Evolutionary conservation across 352 stramenopile genomes (phyloP).

Genomic region (Globisporangium canariense): DNA sequence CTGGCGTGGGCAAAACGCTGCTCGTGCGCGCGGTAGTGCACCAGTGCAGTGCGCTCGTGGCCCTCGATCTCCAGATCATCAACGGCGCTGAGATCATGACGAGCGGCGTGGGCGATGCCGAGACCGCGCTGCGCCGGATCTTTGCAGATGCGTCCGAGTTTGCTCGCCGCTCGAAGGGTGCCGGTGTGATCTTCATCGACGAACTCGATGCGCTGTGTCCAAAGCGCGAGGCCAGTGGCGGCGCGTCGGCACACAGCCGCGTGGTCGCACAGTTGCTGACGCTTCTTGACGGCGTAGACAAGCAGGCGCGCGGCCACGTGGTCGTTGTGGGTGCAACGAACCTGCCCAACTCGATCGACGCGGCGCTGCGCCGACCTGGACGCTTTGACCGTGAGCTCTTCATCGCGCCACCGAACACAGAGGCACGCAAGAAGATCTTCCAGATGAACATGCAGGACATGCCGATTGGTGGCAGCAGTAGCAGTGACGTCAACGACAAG

Average conservation of each 20-base stretch:
- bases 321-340: slow-evolving; percentile 95
- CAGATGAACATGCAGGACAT: slow-evolving; percentile 44
- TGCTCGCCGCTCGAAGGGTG: slow-evolving; percentile 24
- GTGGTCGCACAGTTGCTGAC: slow-evolving; percentile 95
- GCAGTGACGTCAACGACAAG: slow-evolving; percentile 7
- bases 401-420: slow-evolving; percentile 39
- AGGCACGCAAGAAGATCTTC: slow-evolving; percentile 61
- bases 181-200: slow-evolving; percentile 93
- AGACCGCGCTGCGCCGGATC: slow-evolving; percentile 53
- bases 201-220: slow-evolving; percentile 95
- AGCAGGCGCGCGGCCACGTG: slow-evolving; percentile 71
- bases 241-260: slow-evolving; percentile 47
- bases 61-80: slow-evolving; percentile 62
- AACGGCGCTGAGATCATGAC: slow-evolving; percentile 84
- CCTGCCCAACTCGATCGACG: slow-evolving; percentile 90
- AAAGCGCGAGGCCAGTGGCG: slow-evolving; percentile 71
- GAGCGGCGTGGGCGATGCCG: slow-evolving; percentile 64
- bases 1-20: slow-evolving; percentile 80
- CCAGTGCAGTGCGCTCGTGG: slow-evolving; percentile 44
- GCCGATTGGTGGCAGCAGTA: slow-evolving; percentile 24
- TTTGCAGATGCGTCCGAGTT: slow-evolving; percentile 46
- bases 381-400: slow-evolving; percentile 83
- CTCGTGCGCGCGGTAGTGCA: slow-evolving; percentile 66
- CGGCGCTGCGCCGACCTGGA: slow-evolving; percentile 67
- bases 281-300: slow-evolving; percentile 91